Evolutionary conservation across 768 basidiomycete genomes (phyloP), one percentile per base, ranked within the genome.

Genomic region (Melanogaster broomeanus): DNA sequence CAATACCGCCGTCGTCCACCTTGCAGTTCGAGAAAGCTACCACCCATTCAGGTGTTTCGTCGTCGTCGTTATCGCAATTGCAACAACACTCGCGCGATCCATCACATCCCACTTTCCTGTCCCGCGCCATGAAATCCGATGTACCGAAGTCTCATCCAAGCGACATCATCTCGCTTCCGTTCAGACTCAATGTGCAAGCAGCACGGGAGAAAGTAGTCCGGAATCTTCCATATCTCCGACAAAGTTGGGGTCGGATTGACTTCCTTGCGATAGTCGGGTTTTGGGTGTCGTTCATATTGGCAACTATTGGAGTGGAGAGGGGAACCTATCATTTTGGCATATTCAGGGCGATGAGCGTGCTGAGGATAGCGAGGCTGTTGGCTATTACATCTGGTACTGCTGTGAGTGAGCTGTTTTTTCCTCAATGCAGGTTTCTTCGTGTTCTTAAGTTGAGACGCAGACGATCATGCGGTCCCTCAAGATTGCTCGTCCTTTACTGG

Each of bases 401-500:
- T 18, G 91, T 92, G 59, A 65, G 87, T 74, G 10, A 30, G 2
- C 22, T 21, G 12, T 19, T 6, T 52, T 51, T 43, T 16, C 10
- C 39, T 37, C 34, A 13, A 16, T 15, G 11, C 19, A n/a, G 3
- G 6, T 49, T 19, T 21, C 42, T 24, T 24, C 48, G 35, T 18
- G 38, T 11, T 39, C 48, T 62, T 45, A 61, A 34, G 7, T 50
- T 19, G 24, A 6, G 6, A 34, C 41, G 12, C 57, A 84, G 77
- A 88, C 94, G 0, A 97, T 98, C 62, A 87, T 98, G 77, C 88
- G 85, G 52, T 94, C 91, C 3, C 74, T 98, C 49, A 98, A 98
- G 72, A 86, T 84, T 2, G 94, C 95, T 0, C 82, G 87, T 21
- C 93, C 95, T 0, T 73, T 97, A n/a, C 80, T 98, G 9, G 83